Base-by-base conservation (phyloP, 306 rosid genomes). In the Quercus cerris region DNA sequence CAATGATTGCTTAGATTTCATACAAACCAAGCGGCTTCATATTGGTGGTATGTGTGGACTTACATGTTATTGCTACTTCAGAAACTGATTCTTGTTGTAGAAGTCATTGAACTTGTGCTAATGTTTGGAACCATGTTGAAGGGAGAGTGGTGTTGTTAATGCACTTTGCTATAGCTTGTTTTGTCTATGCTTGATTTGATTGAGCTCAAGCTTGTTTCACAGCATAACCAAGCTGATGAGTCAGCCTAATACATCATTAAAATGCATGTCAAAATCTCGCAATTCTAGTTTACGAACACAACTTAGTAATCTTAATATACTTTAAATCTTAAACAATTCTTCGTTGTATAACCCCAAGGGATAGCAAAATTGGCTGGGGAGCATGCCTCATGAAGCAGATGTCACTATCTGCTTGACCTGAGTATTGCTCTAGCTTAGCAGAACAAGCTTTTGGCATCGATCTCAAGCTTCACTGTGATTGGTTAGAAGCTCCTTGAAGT, bases 1-100 rank as follows among this genome's bases (percentile, higher is more conserved):
- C 73, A 79, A 86, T 78, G 98, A 95, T 49, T 90, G 96, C 74
- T 27, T 95, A 81, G 94, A 92, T 66, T 95, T 93, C 80, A 90
- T 95, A 70, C 78, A 86, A 71, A 78, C 91, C 84, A 82, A 87
- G 90, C 85, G 85, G 81, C 94, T 93, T 82, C 88, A 87, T 81
- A 80, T 82, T 61, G 85, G 82, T 79, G 97, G 95, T 91, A 81
- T 22, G 84, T 80, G 54, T 54, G 46, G 44, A 44, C 38, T 81
- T 74, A 59, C 51, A 51, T 49, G 46, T 73, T 59, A 78, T 74
- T 63, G 52, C 69, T 31, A 70, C 25, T 77, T 71, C 46, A 56
- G 74, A 55, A 55, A 23, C 33, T 62, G 73, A 77, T 81, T 69
- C 44, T 76, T 20, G 33, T 51, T n/a, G 6, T 22, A 23, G 3